A percentile compares a stretch with the other conserved stretches of the same genome.
Evolutionary conservation across 257 asterid genomes (phyloP).

Genomic region (Cruciata laevipes): DNA sequence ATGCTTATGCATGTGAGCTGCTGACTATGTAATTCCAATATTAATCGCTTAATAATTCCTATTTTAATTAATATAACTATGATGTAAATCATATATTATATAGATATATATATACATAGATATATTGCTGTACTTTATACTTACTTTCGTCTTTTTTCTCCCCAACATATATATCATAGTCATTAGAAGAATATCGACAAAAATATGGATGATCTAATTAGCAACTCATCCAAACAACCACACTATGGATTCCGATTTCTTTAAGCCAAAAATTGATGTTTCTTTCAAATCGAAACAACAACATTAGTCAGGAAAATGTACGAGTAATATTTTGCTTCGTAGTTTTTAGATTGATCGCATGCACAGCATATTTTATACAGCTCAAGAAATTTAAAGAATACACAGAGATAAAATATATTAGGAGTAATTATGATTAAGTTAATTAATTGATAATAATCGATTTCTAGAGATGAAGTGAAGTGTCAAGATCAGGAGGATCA

Average conservation of each 20-base stretch:
- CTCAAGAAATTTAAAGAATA: no score
- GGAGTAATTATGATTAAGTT: neutral
- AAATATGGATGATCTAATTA: neutral
- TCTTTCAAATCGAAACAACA: no score
- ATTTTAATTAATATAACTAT: no score
- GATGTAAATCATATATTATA: neutral
- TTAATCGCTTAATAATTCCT: no score
- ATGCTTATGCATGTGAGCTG: no score
- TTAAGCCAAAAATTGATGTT: no score
- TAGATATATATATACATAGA: neutral
- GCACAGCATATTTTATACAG: neutral
- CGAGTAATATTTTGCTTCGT: no score
- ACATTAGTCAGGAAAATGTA: no score
- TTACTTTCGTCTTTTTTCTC: neutral
- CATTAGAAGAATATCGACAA: neutral
- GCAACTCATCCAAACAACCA: neutral
- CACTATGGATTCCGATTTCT: neutral
- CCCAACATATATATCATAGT: neutral
- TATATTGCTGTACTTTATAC: neutral
- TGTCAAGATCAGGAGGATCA: conserved; percentile 24
- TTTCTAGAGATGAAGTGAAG: conserved; percentile 33
- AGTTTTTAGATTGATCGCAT: no score
- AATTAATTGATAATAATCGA: no score
- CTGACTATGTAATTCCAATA: no score
- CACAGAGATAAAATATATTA: no score